Base-by-base conservation (phyloP, 2,329 filamentous ascomycete species). In the Neonectria hederae region DNA sequence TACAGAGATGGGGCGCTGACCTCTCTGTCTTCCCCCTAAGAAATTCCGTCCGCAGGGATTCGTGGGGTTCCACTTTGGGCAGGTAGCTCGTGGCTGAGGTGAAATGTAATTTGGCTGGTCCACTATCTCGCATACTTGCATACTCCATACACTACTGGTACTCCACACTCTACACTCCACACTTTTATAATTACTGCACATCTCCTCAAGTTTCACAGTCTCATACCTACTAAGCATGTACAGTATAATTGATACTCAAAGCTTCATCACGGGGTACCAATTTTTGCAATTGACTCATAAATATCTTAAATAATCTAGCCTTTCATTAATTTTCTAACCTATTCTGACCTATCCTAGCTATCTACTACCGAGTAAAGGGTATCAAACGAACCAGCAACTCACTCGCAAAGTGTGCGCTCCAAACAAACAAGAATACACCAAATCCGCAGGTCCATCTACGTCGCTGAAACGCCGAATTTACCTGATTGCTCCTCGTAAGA, bases 341-440 rank as follows among this genome's bases (percentile, higher is more conserved):
- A 28, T 40, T 26, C 38, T 40, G 19, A 38, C 24, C 35, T 40
- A 49, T n/a, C 21, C 45, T 40, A 49, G 22, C 54, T 58, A 43
- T 4, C 13, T 35, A 43, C 13, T 35, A 43, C 55, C 45, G 52
- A 57, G n/a, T 32, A 30, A 60, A 59, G 61, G 61, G 61, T 63
- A 63, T 63, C 61, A 63, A 60, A 43, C 59, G 46, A 59, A 40
- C 55, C 53, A 42, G 38, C 61, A 49, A 40, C 51, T 49, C 46
- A 54, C 45, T 42, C 38, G n/a, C 38, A 9, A 10, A 21, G 48
- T 49, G 58, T 54, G 49, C 35, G 55, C 48, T 51, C 26, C 24
- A 45, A 58, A 42, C 24, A 46, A 59, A 43, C 28, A 46, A 32
- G 13, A 32, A 54, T 32, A 24, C 35, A 49, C 43, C 35, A 22